Evolutionary conservation across 352 stramenopile genomes (phyloP).

Genomic region (Globisporangium spiculum): DNA sequence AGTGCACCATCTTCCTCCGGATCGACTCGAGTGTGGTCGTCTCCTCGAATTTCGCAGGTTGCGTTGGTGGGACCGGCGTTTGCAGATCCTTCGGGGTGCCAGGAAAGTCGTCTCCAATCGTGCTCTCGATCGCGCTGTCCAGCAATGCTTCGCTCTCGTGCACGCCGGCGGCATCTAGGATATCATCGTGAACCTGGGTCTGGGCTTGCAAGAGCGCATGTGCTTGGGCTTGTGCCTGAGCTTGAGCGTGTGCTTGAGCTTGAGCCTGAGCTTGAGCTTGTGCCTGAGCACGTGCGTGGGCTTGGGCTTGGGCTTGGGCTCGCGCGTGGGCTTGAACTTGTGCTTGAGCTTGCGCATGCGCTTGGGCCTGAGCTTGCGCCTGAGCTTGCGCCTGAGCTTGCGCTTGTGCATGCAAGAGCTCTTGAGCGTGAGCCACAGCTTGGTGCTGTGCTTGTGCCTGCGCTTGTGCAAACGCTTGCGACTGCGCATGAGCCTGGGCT

Average conservation of each 20-base stretch:
- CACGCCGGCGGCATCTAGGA: constrained; percentile 31
- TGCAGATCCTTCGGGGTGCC: constrained; percentile 16
- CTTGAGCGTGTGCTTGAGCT: constrained; percentile 27
- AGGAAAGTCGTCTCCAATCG: constrained; percentile 34
- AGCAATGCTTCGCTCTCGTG: constrained; percentile 58
- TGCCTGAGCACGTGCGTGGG: constrained; percentile 1
- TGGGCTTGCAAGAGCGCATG: constrained; percentile 27
- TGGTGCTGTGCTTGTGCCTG: constrained; percentile 27
- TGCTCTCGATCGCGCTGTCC: constrained; percentile 48
- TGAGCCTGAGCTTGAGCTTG: constrained; percentile 20
- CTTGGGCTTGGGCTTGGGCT: constrained; percentile 29
- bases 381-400: constrained; percentile 34
- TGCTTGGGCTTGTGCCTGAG: constrained; percentile 15
- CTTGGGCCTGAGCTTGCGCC: constrained; percentile 24
- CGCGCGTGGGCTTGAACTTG: constrained; percentile 25
- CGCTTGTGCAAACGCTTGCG: constrained; percentile 6
- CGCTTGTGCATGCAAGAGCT: constrained; percentile 29
- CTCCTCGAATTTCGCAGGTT: constrained; percentile 39
- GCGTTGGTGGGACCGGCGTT: neutral
- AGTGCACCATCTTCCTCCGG: constrained; percentile 47
- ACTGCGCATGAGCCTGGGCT: constrained; percentile 6
- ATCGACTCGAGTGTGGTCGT: constrained; percentile 56
- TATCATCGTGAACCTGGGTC: constrained; percentile 33
- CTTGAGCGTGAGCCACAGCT: constrained; percentile 30
- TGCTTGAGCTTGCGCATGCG: constrained; percentile 28